A percentile compares a stretch with the other conserved stretches of the same genome.
phyloP scores from a whole-genome alignment of 805 yeast genomes.

The Nakazawaea pomicola region DNA sequence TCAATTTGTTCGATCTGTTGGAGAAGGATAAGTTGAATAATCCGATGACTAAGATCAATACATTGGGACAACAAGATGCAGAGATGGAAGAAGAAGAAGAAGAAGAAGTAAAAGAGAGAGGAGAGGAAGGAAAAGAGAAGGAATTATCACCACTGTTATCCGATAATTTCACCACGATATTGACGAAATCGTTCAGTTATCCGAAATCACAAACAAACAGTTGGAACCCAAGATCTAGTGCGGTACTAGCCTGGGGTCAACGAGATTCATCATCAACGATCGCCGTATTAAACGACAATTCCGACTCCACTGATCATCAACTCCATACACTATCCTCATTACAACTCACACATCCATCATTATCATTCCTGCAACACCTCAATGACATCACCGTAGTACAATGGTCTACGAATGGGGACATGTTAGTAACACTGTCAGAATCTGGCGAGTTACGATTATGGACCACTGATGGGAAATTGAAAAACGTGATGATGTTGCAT shows the following conservation, averaged over 20 bases:
- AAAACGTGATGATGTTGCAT: slow-evolving; percentile 50
- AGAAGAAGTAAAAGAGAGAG: slow-evolving; percentile 6
- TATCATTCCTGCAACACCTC: slow-evolving; percentile 11
- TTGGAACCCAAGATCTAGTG: slow-evolving; percentile 51
- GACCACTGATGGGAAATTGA: slow-evolving; percentile 64
- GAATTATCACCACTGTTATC: slow-evolving; percentile 13
- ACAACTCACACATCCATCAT: slow-evolving; percentile 8
- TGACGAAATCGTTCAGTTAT: slow-evolving; percentile 33
- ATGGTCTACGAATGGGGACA: slow-evolving; percentile 67
- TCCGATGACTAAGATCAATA: slow-evolving; percentile 6
- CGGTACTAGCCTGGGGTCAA: slow-evolving; percentile 51
- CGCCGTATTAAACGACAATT: slow-evolving; percentile 20
- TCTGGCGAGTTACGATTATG: slow-evolving; percentile 78
- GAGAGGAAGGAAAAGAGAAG: neutral
- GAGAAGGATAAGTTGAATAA: slow-evolving; percentile 31
- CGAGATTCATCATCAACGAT: slow-evolving; percentile 23
- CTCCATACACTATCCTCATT: neutral
- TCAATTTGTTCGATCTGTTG: slow-evolving; percentile 53
- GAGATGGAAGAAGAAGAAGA: slow-evolving; percentile 8
- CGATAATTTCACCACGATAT: slow-evolving; percentile 28
- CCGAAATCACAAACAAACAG: slow-evolving; percentile 40
- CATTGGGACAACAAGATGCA: too few relatives aligned
- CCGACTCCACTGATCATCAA: slow-evolving; percentile 10
- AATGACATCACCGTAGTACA: slow-evolving; percentile 26
- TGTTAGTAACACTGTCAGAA: slow-evolving; percentile 57